Conservation (phyloP, 768 basidiomycete genomes). For the Paxillus ammoniavirescens region DNA sequence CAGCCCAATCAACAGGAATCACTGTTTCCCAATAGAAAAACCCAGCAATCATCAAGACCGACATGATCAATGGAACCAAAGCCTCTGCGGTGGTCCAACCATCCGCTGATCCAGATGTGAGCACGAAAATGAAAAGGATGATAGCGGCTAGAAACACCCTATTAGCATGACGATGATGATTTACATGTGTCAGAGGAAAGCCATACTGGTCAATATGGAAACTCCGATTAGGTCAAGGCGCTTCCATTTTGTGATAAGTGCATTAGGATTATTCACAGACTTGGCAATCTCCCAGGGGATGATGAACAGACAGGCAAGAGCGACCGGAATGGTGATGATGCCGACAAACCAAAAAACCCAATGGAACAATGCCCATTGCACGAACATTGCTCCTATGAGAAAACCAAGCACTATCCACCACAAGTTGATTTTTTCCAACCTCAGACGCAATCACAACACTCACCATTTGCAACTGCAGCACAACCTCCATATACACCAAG, state of each 20-base stretch:
- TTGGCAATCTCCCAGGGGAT: constrained; percentile 29
- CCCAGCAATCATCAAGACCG: no score
- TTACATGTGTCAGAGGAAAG: constrained; percentile 1
- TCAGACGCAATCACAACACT: constrained; percentile 9
- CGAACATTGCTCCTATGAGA: constrained; percentile 34
- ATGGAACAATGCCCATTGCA: constrained; percentile 37
- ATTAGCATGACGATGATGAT: neutral
- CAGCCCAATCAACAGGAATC: no score
- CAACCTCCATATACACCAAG: constrained; percentile 43
- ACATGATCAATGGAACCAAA: constrained; percentile 36
- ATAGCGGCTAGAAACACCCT: constrained; percentile 20
- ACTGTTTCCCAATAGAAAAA: no score
- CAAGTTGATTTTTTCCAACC: neutral
- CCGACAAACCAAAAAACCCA: constrained; percentile 54
- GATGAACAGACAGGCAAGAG: constrained; percentile 31
- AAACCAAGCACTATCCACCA: constrained; percentile 31
- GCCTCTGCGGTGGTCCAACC: constrained; percentile 47
- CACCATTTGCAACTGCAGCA: constrained; percentile 42
- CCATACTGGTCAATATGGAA: constrained; percentile 34
- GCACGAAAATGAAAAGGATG: constrained; percentile 35
- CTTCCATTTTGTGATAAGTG: constrained; percentile 19
- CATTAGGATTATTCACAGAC: constrained; percentile 1
- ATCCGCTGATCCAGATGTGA: constrained; percentile 40
- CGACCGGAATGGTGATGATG: constrained; percentile 36
- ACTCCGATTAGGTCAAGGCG: constrained; percentile 40